These are phyloP conservation scores for Cryphonectria nitschkei DNA, from an alignment of 2,329 filamentous ascomycete genomes.

Conservation along the genomic window DNA sequence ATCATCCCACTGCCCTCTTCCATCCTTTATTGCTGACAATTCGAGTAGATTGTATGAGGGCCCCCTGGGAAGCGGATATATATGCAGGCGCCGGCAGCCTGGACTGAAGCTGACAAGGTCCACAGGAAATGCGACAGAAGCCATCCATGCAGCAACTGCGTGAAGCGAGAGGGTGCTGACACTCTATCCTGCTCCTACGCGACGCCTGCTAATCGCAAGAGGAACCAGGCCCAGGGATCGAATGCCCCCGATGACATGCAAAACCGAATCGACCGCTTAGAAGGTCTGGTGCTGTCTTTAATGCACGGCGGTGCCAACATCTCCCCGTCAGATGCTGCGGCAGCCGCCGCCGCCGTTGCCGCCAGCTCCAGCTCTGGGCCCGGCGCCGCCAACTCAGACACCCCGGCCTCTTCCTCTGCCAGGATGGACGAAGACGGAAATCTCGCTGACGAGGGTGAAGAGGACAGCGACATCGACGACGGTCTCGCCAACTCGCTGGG, in stretches of 20 bases:
- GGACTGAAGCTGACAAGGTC: slow-evolving; percentile 6
- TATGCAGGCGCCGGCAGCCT: background rate
- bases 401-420: slow-evolving; percentile 50
- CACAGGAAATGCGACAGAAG: slow-evolving; percentile 90
- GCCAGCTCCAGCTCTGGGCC: slow-evolving; percentile 37
- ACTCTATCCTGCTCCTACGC: slow-evolving; percentile 85
- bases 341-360: slow-evolving; percentile 38
- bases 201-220: slow-evolving; percentile 70
- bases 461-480: slow-evolving; percentile 73
- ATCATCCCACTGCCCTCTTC: slow-evolving; percentile 22
- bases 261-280: slow-evolving; percentile 92
- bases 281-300: slow-evolving; percentile 86
- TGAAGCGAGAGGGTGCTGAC: slow-evolving; percentile 85
- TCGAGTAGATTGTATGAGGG: slow-evolving; percentile 37
- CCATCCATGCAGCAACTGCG: slow-evolving; percentile 91
- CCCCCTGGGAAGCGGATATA: background rate
- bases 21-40: slow-evolving; percentile 38
- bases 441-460: slow-evolving; percentile 55
- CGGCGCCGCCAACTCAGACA: slow-evolving; percentile 40
- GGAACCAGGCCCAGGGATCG: slow-evolving; percentile 63
- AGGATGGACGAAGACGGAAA: slow-evolving; percentile 59
- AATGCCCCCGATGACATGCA: slow-evolving; percentile 92
- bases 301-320: slow-evolving; percentile 81
- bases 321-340: slow-evolving; percentile 41
- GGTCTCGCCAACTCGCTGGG: slow-evolving; percentile 74